Percentiles rank a stretch among this genome's conserved stretches.
These are phyloP conservation scores for Saksenaea vasiformis DNA, from an alignment of 371 early-diverging fungal genomes.

Conservation along the genomic window DNA sequence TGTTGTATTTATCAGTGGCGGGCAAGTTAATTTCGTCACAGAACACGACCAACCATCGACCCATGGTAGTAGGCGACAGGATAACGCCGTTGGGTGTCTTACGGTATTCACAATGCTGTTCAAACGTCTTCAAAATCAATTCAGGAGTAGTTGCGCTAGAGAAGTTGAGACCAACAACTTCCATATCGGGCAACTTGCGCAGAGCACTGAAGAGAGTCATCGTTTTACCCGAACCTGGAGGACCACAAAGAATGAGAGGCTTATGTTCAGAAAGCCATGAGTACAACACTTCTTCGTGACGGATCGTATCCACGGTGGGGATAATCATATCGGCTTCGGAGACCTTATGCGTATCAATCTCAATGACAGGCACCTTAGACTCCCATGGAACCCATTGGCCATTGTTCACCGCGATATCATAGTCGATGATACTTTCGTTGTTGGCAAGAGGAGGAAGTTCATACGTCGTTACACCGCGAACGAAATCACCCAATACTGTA, in stretches of 20 bases:
- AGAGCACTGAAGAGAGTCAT: constrained; percentile 98
- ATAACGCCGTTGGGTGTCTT: constrained; percentile 94
- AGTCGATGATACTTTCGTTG: constrained; percentile 82
- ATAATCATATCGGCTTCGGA: constrained; percentile 94
- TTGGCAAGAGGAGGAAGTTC: constrained; percentile 75
- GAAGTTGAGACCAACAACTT: constrained; percentile 98
- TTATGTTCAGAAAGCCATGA: constrained; percentile 95
- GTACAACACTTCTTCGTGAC: constrained; percentile 95
- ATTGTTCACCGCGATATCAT: constrained; percentile 78
- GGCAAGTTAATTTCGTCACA: constrained; percentile 99
- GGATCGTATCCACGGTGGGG: constrained; percentile 96
- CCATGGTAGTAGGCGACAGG: constrained; percentile 82
- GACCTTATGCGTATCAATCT: constrained; percentile 96
- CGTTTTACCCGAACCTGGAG: constrained; percentile 99
- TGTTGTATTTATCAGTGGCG: constrained; percentile 94
- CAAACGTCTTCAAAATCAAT: constrained; percentile 93
- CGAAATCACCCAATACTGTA: constrained; percentile 77
- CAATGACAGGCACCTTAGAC: constrained; percentile 88
- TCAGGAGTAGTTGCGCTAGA: constrained; percentile 97
- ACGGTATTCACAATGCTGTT: constrained; percentile 97
- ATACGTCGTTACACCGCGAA: constrained; percentile 77
- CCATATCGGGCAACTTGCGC: constrained; percentile 93
- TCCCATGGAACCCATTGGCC: constrained; percentile 95
- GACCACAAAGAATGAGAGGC: constrained; percentile 96
- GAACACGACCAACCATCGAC: constrained; percentile 96